A percentile compares a stretch with the other conserved stretches of the same genome.
These are phyloP conservation scores for Fusarium proliferatum DNA, from an alignment of 2,329 filamentous ascomycete species.

Conservation along the genomic window DNA sequence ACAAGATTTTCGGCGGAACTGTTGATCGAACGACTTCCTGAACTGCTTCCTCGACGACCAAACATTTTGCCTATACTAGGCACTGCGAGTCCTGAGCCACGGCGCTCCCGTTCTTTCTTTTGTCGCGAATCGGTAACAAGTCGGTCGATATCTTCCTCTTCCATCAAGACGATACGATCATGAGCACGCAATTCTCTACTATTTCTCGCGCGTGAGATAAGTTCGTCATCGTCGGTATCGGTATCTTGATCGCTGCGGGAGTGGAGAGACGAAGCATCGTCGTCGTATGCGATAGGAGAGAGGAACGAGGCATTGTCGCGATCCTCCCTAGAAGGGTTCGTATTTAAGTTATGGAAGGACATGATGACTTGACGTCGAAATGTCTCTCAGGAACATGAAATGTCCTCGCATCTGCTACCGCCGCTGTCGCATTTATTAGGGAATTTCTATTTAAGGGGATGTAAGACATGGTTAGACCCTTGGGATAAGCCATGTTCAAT, in stretches of 20 bases:
- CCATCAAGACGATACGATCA: constrained; percentile 76
- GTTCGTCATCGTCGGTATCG: constrained; percentile 80
- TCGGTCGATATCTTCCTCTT: constrained; percentile 77
- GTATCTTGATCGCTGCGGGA: constrained; percentile 78
- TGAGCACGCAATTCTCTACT: constrained; percentile 76
- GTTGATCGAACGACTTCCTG: constrained; percentile 50
- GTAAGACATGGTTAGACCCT: constrained; percentile 31
- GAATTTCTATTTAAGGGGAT: constrained; percentile 36
- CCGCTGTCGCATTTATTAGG: constrained; percentile 20
- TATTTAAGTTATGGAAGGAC: constrained; percentile 40
- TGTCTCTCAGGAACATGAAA: constrained; percentile 32
- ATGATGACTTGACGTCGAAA: constrained; percentile 32
- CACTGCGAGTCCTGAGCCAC: constrained; percentile 61
- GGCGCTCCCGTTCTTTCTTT: constrained; percentile 62
- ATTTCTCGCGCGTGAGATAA: constrained; percentile 72
- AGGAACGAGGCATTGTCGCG: constrained; percentile 62
- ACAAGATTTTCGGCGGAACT: constrained; percentile 62
- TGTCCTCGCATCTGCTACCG: constrained; percentile 17
- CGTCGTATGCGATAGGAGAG: constrained; percentile 73
- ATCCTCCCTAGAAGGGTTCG: constrained; percentile 30
- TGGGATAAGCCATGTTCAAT: constrained; percentile 26
- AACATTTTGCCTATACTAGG: constrained; percentile 63
- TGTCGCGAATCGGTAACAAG: constrained; percentile 65
- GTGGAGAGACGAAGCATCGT: constrained; percentile 74
- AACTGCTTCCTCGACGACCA: constrained; percentile 51